Base-by-base conservation (phyloP, 345 rosid species). In the Moricandia moricandioides region DNA sequence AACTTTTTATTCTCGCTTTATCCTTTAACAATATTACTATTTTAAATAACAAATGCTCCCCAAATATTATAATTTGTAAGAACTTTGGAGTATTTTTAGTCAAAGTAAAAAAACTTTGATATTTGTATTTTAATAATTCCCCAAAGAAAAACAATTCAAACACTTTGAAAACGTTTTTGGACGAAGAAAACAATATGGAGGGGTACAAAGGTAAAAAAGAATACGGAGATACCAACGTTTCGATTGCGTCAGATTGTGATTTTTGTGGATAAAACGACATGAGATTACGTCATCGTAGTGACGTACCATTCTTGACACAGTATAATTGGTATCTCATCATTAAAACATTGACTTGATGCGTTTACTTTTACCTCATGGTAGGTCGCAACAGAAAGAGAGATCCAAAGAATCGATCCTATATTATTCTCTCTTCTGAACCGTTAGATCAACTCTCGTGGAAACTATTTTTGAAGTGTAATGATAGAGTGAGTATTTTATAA, bases 331-430 rank as follows among this genome's bases (percentile, higher is more conserved):
- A 37, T 1, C 61, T 51, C 8, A n/a, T 7, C 61, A 43, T 56
- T 33, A 43, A 12, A 10, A 6, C 0, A 16, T 77, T 70, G 71
- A 77, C 75, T 70, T 45, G 52, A 52, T 62, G 75, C 80, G 80
- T 76, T 70, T 63, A 70, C 71, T 70, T 70, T 70, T 55, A 63
- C 80, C 24, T 63, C 71, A 7, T 63, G 66, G 60, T 77, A 0
- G 75, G 80, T 77, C 71, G 39, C 8, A 13, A 30, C 49, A 39
- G 35, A 69, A 35, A 57, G 11, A 55, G n/a, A 54, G 5, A 39
- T 76, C 79, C 4, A 29, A 1, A 39, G 62, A 3, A 70, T 56
- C 31, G 61, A 33, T 3, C 8, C 4, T 12, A 64, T 33, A 16
- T 0, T 24, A 13, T 12, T 24, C 18, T 70, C 13, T 43, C 4